Evolutionary conservation across 495 filamentous ascomycete genomes (phyloP).

Genomic region (Staphylotrichum longicolle): DNA sequence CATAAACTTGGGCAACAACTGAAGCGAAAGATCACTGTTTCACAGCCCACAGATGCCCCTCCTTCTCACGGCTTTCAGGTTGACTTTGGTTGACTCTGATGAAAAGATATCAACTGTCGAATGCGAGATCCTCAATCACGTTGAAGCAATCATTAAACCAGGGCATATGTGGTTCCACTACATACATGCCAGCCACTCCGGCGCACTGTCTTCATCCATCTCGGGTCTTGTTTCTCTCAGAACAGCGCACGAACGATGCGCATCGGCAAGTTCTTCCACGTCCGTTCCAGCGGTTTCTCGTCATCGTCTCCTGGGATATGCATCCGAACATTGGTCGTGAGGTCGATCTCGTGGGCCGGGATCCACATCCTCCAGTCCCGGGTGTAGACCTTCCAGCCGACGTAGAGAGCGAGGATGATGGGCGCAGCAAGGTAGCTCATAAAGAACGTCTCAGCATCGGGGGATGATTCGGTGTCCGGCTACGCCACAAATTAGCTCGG

Average conservation of each 20-base stretch:
- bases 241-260: slow-evolving; percentile 36
- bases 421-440: slow-evolving; percentile 59
- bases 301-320: slow-evolving; percentile 26
- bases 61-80: too few relatives aligned
- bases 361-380: slow-evolving; percentile 71
- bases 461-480: slow-evolving; percentile 53
- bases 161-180: too few relatives aligned
- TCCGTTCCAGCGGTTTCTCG: slow-evolving; percentile 22
- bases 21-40: too few relatives aligned
- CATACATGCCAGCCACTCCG: too few relatives aligned
- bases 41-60: too few relatives aligned
- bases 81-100: too few relatives aligned
- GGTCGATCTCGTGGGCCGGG: slow-evolving; percentile 38
- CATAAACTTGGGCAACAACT: too few relatives aligned
- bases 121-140: neutral
- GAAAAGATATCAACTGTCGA: too few relatives aligned
- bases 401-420: slow-evolving; percentile 51
- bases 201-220: too few relatives aligned
- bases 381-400: slow-evolving; percentile 51
- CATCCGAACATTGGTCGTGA: slow-evolving; percentile 35
- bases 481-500: slow-evolving; percentile 25
- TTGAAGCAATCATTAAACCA: slow-evolving; percentile 1
- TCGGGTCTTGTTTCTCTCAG: slow-evolving; percentile 12
- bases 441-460: slow-evolving; percentile 61
- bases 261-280: slow-evolving; percentile 37